These are phyloP conservation scores for Gossypium laxum DNA, from an alignment of 441 rosid genomes.

Conservation along the genomic window DNA sequence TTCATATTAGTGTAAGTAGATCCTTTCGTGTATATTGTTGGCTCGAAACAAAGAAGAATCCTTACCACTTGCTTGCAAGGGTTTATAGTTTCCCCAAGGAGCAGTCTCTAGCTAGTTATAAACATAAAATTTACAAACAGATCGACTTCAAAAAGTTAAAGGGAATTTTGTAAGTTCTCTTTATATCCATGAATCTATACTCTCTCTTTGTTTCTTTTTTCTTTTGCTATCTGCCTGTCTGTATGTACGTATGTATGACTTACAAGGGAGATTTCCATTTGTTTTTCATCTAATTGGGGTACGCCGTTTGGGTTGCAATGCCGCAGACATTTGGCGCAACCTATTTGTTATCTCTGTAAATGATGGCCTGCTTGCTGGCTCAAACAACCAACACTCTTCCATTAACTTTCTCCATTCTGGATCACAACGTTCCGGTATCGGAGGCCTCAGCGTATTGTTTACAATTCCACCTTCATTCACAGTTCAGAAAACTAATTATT, in stretches of 20 bases:
- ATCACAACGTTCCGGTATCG: slow-evolving; percentile 58
- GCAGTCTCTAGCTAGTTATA: neutral
- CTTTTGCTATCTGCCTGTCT: neutral
- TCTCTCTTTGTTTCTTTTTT: neutral
- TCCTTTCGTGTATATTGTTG: neutral
- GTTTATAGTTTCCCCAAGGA: neutral
- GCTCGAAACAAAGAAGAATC: neutral
- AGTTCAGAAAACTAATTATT: neutral
- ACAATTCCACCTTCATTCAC: slow-evolving; percentile 63
- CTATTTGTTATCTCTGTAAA: slow-evolving; percentile 64
- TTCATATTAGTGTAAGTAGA: too few species aligned
- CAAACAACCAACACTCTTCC: slow-evolving; percentile 80
- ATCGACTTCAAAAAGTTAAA: neutral
- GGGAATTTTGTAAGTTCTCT: neutral
- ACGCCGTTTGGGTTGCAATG: slow-evolving; percentile 45
- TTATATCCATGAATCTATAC: neutral
- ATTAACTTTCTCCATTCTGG: slow-evolving; percentile 58
- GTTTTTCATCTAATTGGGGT: slow-evolving; percentile 19
- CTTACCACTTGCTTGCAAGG: neutral
- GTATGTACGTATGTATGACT: neutral
- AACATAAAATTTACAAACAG: neutral
- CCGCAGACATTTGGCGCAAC: slow-evolving; percentile 43
- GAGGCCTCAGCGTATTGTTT: slow-evolving; percentile 64
- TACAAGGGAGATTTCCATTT: neutral
- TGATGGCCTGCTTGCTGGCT: slow-evolving; percentile 60